A percentile compares a stretch with the other conserved stretches of the same genome.
Evolutionary conservation across 1,139 yeast species (phyloP).

Genomic region (Taphrina pruni): DNA sequence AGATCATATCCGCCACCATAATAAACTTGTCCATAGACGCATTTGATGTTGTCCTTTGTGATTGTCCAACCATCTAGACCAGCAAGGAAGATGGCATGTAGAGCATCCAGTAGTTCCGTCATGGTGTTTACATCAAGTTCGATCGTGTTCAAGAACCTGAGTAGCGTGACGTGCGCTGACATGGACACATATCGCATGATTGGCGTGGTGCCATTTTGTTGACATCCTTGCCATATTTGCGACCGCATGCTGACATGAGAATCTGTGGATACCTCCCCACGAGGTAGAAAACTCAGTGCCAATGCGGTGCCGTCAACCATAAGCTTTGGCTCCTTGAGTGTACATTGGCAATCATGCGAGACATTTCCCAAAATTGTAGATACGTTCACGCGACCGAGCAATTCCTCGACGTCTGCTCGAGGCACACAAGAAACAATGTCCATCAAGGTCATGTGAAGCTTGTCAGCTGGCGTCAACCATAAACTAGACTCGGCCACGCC

Average conservation of each 20-base stretch:
- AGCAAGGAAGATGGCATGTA: not conserved
- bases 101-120: not conserved
- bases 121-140: not conserved
- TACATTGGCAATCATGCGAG: not conserved
- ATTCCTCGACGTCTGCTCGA: not conserved
- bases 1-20: conserved; percentile 7
- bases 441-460: conserved; percentile 19
- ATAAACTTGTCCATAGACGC: conserved; percentile 27
- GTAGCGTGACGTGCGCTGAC: conserved; percentile 27
- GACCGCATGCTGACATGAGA: conserved; percentile 3
- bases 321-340: not conserved
- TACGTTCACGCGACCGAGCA: not conserved
- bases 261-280: not conserved
- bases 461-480: conserved; percentile 9
- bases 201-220: not conserved
- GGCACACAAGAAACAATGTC: conserved; percentile 23
- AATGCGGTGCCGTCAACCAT: conserved; percentile 16
- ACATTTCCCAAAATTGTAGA: not conserved
- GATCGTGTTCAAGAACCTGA: conserved; percentile 1
- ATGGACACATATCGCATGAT: conserved; percentile 14
- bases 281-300: conserved; percentile 13
- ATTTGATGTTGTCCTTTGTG: conserved; percentile 1
- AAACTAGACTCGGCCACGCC: conserved; percentile 1
- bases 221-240: conserved; percentile 1
- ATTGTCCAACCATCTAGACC: conserved; percentile 1